Conservation (phyloP, 148 eudicot species). For the Camellia japonica region DNA sequence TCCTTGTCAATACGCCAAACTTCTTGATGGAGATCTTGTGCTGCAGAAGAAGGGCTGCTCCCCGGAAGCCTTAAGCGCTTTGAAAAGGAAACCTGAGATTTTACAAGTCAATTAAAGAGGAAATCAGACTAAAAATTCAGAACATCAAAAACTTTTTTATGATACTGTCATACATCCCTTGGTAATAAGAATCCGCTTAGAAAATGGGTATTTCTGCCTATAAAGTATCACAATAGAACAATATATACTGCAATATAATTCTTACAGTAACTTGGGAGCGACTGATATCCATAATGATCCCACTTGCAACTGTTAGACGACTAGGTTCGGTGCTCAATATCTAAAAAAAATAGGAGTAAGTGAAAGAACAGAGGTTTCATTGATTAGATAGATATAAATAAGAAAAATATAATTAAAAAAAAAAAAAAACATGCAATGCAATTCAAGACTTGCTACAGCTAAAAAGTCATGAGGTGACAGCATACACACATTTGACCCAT, state of each 20-base stretch:
- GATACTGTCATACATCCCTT: not conserved
- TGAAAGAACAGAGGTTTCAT: not conserved
- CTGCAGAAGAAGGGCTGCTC: slow-evolving; percentile 47
- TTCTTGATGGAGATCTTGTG: slow-evolving; percentile 56
- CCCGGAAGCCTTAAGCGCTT: slow-evolving; percentile 86
- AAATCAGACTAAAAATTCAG: not conserved
- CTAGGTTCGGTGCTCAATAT: slow-evolving; percentile 64
- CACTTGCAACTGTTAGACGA: slow-evolving; percentile 59
- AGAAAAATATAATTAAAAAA: not conserved
- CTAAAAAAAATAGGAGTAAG: slow-evolving; percentile 33
- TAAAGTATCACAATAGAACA: not conserved
- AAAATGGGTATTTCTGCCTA: not conserved
- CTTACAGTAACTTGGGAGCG: slow-evolving; percentile 77
- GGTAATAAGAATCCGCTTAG: not conserved
- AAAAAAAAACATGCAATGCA: not conserved
- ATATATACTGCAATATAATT: slow-evolving; percentile 8
- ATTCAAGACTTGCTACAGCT: slow-evolving; percentile 4
- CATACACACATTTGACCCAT: slow-evolving; percentile 6
- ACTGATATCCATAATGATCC: slow-evolving; percentile 62
- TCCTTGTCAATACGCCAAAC: slow-evolving; percentile 95
- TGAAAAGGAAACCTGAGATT: slow-evolving; percentile 64
- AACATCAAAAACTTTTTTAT: not conserved
- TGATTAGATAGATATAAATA: not conserved
- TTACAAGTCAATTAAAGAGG: slow-evolving; percentile 11
- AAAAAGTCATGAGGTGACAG: not conserved